A percentile compares a stretch with the other conserved stretches of the same genome.
Conservation (phyloP, 1,139 yeast genomes). For the Nakaseomyces sp. region DNA sequence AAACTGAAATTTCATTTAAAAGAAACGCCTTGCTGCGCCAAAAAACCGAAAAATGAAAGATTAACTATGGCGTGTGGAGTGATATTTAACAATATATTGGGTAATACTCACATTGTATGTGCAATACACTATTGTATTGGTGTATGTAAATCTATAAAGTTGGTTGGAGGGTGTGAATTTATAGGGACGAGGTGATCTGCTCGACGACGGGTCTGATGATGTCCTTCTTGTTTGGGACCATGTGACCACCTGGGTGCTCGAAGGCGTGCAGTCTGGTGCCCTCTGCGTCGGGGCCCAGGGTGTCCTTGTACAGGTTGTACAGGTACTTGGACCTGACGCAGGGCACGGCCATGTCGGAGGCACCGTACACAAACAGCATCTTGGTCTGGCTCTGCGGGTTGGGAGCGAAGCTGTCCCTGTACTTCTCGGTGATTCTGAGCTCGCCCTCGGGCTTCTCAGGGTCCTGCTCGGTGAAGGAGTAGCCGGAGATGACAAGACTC, state of each 20-base stretch:
- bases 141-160: no score
- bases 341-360: constrained; percentile 48
- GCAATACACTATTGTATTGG: no score
- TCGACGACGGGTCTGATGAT: constrained; percentile 37
- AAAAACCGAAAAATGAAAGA: no score
- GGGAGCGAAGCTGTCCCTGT: constrained; percentile 28
- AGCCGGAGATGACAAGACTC: constrained; percentile 46
- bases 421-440: constrained; percentile 33
- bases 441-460: constrained; percentile 26
- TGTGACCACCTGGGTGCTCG: constrained; percentile 79
- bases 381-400: constrained; percentile 27
- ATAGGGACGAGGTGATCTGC: constrained; percentile 26
- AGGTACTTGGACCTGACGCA: constrained; percentile 43
- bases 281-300: constrained; percentile 27
- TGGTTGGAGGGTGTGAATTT: no score
- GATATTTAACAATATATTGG: no score
- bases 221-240: constrained; percentile 67
- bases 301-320: constrained; percentile 35
- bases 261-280: constrained; percentile 37
- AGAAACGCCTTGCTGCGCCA: not conserved
- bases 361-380: constrained; percentile 34
- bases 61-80: no score
- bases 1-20: no score
- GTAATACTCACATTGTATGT: no score
- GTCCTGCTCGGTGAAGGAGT: constrained; percentile 43